Percentiles rank a stretch among this genome's conserved stretches.
Evolutionary conservation across 441 rosid genomes (phyloP).

Genomic region (Arabidopsis hybrid): DNA sequence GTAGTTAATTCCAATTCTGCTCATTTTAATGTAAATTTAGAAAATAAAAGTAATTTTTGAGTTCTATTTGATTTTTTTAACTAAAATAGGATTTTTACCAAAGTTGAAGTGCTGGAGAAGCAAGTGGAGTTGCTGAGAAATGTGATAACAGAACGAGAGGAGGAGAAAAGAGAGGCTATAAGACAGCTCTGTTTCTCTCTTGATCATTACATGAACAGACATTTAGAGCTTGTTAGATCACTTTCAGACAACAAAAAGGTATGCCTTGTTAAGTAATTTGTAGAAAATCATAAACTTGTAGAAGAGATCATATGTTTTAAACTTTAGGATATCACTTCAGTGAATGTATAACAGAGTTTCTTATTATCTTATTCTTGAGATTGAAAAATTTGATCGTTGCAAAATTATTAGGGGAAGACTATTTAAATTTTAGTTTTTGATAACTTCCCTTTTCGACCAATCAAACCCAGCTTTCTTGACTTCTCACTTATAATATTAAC

Average conservation of each 20-base stretch:
- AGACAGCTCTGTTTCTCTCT: conserved; percentile 81
- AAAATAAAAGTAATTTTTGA: not conserved
- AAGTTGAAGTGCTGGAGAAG: conserved; percentile 58
- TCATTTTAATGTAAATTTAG: not conserved
- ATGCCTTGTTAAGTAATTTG: conserved; percentile 25
- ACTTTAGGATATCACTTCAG: not conserved
- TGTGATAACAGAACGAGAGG: conserved; percentile 59
- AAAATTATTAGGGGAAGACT: not conserved
- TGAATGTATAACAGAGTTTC: not conserved
- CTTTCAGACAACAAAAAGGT: conserved; percentile 48
- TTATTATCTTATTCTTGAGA: not conserved
- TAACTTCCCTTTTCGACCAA: conserved; percentile 14
- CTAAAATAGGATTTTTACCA: no score
- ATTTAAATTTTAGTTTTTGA: conserved; percentile 10
- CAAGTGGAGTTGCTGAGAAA: conserved; percentile 61
- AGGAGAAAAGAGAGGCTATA: conserved; percentile 83
- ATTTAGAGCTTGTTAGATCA: conserved; percentile 62
- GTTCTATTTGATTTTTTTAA: not conserved
- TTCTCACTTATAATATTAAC: conserved; percentile 27
- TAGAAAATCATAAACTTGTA: not conserved
- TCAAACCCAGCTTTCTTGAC: conserved; percentile 32
- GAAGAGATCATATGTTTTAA: conserved; percentile 1
- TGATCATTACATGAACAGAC: conserved; percentile 74
- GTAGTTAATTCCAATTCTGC: not conserved
- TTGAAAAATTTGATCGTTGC: not conserved